Evolutionary conservation across 1,139 yeast species (phyloP), one percentile per base, ranked within the genome.

Genomic region (Candida tropicalis): DNA sequence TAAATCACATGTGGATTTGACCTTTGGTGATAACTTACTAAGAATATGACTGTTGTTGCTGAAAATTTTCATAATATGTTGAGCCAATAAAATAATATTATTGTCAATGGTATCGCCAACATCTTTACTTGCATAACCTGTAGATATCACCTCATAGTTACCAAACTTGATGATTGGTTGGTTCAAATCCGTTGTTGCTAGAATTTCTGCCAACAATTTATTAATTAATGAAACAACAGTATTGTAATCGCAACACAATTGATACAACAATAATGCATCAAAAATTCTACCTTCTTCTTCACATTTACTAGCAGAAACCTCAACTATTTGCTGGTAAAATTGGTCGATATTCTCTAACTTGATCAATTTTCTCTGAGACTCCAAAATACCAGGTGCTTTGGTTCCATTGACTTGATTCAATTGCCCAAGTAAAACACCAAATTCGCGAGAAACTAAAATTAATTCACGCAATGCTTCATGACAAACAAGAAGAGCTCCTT

Each of bases 211-310:
- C 40, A 93, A 70, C 25, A 89, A 68, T 56, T 81, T 80, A 66
- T 89, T 91, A 49, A 91, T 80, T 47, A 89, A 77, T 1, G 77
- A 64, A 11, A 91, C 79, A n/a, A 89, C 98, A 23, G 88, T 84
- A 58, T 87, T 87, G 62, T 85, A 87, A 56, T 91, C 96, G 64
- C 88, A 95, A 43, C 96, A 81, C 50, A 91, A 76, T 66, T 91
- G 97, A 60, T 88, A 93, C 45, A 93, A 73, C 44, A 88, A 70
- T 45, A 95, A 78, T 9, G 98, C 89, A 60, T 95, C 98, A 49
- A 87, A 81, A 4, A 84, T 75, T 56, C 97, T 77, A 3, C 98
- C 98, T 59, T 90, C 98, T 53, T 89, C 95, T 58, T 88, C 95
- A 24, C 98, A 96, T 54, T 81, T 82, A 41, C 77, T 74, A 2